Percentiles rank a stretch among this genome's conserved stretches.
phyloP scores from a whole-genome alignment of 805 yeast species.

The Candida mattraensis region DNA sequence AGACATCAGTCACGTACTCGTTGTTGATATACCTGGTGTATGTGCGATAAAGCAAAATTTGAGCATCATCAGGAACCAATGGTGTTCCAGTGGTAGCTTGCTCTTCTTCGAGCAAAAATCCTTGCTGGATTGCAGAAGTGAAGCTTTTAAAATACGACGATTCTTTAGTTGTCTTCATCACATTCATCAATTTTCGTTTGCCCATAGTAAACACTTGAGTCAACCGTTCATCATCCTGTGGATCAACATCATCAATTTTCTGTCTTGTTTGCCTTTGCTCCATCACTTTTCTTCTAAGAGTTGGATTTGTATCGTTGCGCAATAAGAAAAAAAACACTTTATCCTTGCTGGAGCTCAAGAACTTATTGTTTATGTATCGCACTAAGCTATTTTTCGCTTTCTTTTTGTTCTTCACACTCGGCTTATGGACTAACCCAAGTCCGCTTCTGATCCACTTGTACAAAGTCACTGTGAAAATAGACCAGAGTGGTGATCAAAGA shows the following conservation, averaged over 20 bases:
- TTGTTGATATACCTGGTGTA: slow-evolving; percentile 42
- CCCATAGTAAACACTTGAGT: slow-evolving; percentile 23
- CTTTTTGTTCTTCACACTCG: slow-evolving; percentile 1
- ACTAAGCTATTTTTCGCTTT: slow-evolving; percentile 8
- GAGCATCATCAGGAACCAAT: slow-evolving; percentile 54
- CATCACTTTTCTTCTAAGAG: slow-evolving; percentile 17
- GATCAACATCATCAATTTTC: slow-evolving; percentile 6
- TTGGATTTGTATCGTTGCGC: slow-evolving; percentile 19
- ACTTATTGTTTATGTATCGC: slow-evolving; percentile 13
- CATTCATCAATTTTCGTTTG: slow-evolving; percentile 44
- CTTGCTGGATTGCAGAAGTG: slow-evolving; percentile 39
- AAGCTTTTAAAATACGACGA: slow-evolving; percentile 47
- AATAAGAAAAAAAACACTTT: slow-evolving; percentile 29
- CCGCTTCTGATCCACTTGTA: slow-evolving; percentile 11
- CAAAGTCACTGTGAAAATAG: slow-evolving; percentile 18
- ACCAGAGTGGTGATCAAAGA: slow-evolving; percentile 1
- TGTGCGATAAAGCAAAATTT: slow-evolving; percentile 60
- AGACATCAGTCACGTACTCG: slow-evolving; percentile 56
- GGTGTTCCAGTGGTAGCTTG: slow-evolving; percentile 2
- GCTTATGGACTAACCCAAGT: slow-evolving; percentile 15
- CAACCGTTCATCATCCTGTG: slow-evolving; percentile 21
- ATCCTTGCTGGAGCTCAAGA: slow-evolving; percentile 25
- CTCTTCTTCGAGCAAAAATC: slow-evolving; percentile 20
- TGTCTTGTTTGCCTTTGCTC: slow-evolving; percentile 8
- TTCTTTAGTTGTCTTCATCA: slow-evolving; percentile 51